These are phyloP conservation scores for Bromus sterilis DNA, from an alignment of 176 grass and related monocot genomes.

Conservation along the genomic window DNA sequence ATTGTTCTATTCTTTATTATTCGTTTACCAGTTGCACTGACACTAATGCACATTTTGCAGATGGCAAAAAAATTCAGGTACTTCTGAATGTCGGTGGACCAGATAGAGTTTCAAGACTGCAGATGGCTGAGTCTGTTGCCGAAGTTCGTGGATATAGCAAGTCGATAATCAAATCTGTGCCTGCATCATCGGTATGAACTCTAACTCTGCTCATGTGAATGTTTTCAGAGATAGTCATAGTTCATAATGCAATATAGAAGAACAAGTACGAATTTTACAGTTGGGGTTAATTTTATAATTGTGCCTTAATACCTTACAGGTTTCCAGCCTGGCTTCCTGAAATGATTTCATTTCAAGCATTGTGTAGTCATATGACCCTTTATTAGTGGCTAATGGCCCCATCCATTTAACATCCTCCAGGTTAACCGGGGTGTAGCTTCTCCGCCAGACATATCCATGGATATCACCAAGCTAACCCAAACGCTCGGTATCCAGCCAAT, in stretches of 20 bases:
- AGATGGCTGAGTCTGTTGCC: slow-evolving; percentile 92
- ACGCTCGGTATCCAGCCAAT: slow-evolving; percentile 50
- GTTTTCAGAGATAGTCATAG: background rate
- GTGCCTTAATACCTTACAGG: background rate
- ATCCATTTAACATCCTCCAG: slow-evolving; percentile 32
- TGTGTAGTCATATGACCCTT: background rate
- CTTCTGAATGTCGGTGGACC: slow-evolving; percentile 75
- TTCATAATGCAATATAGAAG: background rate
- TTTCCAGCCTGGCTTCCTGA: background rate
- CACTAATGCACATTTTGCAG: slow-evolving; percentile 27
- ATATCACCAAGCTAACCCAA: slow-evolving; percentile 69
- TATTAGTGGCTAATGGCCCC: background rate
- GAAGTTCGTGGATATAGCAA: slow-evolving; percentile 58
- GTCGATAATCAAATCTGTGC: slow-evolving; percentile 61
- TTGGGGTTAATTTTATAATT: background rate
- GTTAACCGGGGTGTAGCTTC: slow-evolving; percentile 72
- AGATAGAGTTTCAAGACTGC: slow-evolving; percentile 81
- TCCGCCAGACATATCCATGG: slow-evolving; percentile 94
- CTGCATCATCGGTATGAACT: slow-evolving; percentile 63
- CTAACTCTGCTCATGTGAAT: background rate
- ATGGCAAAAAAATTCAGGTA: slow-evolving; percentile 46
- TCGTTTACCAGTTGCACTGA: slow-evolving; percentile 1
- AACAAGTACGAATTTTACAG: background rate
- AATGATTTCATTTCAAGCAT: background rate
- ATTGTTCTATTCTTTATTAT: background rate